Evolutionary conservation across 2,329 filamentous ascomycete genomes (phyloP), one percentile per base, ranked within the genome.

Genomic region (Neophaeococcomyces aloes): DNA sequence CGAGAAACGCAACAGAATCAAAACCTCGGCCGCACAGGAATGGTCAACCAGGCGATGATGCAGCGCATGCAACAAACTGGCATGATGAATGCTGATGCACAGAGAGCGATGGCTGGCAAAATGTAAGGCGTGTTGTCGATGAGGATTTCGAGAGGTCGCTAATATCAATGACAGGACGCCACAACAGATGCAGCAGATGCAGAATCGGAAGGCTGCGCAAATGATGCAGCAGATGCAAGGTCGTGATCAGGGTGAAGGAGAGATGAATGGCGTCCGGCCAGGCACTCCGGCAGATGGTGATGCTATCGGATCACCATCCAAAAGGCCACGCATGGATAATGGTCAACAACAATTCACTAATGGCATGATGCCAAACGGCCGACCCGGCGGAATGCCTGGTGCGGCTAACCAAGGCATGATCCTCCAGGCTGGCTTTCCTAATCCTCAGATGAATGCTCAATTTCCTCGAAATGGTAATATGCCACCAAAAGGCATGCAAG

Each of bases 291-390:
- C 80, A 39, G 81, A 82, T 29, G 81, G 79, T 43, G 88, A 95
- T 42, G 91, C 91, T 57, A 87, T 86, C 19, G 86, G 87, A 3
- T 96, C 89, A 25, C 89, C 89, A 2, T 89, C 84, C 50, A 96
- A 96, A 69, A 78, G 88, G 57, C 85, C 81, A 46, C 83, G 88
- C 45, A 75, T 94, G 48, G 85, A 88, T 52, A 42, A 42, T 17
- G 79, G 81, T 57, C 51, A 54, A 45, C 72, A 73, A 27, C 73
- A 74, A 7, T 86, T 86, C 65, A 85, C 85, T 60, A 79, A 80
- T 50, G 82, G 81, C 56, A 83, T 88, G 75, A 82, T 83, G 66
- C 77, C 79, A 44, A 86, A 85, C 63, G 83, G 82, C 56, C 76
- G 74, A 51, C 81, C 80, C 59, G 35, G 17, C 17, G 80, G 73